Evolutionary conservation across 2,329 filamentous ascomycete species (phyloP).

Genomic region (Alternaria sp.): DNA sequence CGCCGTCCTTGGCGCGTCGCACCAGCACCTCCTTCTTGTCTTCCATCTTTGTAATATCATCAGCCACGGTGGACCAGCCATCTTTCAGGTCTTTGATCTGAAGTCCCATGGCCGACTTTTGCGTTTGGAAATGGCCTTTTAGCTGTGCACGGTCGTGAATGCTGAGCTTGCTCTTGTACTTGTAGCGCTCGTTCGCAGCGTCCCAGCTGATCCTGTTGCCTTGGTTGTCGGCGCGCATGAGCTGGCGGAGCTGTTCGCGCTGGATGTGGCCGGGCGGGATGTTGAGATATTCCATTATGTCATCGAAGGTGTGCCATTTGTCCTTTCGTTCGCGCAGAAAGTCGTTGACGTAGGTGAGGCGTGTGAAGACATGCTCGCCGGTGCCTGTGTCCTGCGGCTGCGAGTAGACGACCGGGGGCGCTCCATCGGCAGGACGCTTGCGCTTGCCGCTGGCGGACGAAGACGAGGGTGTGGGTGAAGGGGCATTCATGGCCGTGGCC

Average conservation of each 20-base stretch:
- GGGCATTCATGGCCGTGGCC: slow-evolving; percentile 57
- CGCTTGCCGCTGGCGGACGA: slow-evolving; percentile 56
- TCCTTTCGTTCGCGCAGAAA: slow-evolving; percentile 63
- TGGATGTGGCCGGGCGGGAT: slow-evolving; percentile 69
- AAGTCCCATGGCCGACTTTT: slow-evolving; percentile 81
- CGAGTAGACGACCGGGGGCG: slow-evolving; percentile 68
- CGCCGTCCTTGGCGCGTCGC: slow-evolving; percentile 87
- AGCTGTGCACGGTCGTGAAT: slow-evolving; percentile 81
- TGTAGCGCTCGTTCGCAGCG: slow-evolving; percentile 72
- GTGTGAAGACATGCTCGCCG: slow-evolving; percentile 82
- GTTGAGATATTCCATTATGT: slow-evolving; percentile 83
- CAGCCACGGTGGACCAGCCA: slow-evolving; percentile 87
- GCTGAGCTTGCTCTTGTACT: slow-evolving; percentile 83
- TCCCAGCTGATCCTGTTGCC: slow-evolving; percentile 69
- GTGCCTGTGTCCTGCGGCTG: slow-evolving; percentile 79
- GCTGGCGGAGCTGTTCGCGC: slow-evolving; percentile 66
- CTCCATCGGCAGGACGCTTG: slow-evolving; percentile 64
- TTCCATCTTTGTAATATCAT: slow-evolving; percentile 80
- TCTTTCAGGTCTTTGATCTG: slow-evolving; percentile 92
- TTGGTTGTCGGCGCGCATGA: slow-evolving; percentile 67
- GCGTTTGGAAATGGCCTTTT: slow-evolving; percentile 80
- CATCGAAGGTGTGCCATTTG: slow-evolving; percentile 72
- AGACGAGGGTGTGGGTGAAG: slow-evolving; percentile 66
- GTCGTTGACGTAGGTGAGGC: slow-evolving; percentile 86
- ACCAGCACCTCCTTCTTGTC: slow-evolving; percentile 81